Base-by-base conservation (phyloP, 805 yeast species). In the Zygosaccharomyces bisporus region DNA sequence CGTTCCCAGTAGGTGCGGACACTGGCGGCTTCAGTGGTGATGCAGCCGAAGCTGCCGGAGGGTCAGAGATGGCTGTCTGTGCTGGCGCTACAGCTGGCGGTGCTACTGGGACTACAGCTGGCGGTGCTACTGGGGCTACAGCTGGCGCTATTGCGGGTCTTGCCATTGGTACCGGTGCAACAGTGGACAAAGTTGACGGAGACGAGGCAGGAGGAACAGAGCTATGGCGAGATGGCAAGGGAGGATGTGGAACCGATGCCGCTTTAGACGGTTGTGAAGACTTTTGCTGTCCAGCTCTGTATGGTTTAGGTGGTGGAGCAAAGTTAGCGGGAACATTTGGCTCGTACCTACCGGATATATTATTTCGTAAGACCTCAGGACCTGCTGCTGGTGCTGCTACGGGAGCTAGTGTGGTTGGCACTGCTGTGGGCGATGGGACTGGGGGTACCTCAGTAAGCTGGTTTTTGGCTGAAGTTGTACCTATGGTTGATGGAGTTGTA, bases 301-400 rank as follows among this genome's bases (percentile, higher is more conserved):
- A 52, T 53, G 73, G 46, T 63, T 57, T 65, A 58, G 71, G 60
- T 21, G 49, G 49, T 14, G 77, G 75, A 3, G 72, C 69, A 42
- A 63, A 65, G 31, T 60, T 61, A 5, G 60, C 51, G 9, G 61
- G 54, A 4, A 71, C 68, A 9, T 65, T 49, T 43, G 70, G 58
- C 24, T 61, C 54, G 44, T 66, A 66, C 4, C 47, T 16, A 0
- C 73, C 73, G 3, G 72, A 57, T 33, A 72, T 58, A 12, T 63
- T 58, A 19, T 25, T 35, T 19, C 29, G 13, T 21, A 16, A 8
- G 10, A 6, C 23, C 6, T 34, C 37, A 9, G 7, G 8, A 34
- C 8, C 13, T 13, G 19, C n/a, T 19, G 17, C 20, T 5, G 27
- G 23, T 5, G 43, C 25, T 20, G 36, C 23, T 2, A 37, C n/a